A percentile compares a stretch with the other conserved stretches of the same genome.
These are phyloP conservation scores for Globisporangium nunn DNA, from an alignment of 352 stramenopile species.

Conservation along the genomic window DNA sequence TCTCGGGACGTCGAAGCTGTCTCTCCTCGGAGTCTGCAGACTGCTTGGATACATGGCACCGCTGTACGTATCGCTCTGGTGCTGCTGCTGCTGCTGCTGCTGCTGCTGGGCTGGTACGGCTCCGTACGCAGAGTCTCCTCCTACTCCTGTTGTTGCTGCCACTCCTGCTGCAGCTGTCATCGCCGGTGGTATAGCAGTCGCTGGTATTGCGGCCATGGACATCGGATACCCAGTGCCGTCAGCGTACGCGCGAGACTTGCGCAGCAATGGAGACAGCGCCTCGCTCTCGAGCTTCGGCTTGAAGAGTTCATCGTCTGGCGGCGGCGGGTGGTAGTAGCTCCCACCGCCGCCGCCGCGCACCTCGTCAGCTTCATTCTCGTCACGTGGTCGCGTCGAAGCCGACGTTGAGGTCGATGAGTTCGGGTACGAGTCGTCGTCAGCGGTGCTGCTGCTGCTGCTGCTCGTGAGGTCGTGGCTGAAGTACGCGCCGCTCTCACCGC, in stretches of 20 bases:
- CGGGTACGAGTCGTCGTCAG: not conserved
- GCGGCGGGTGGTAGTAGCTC: constrained; percentile 1
- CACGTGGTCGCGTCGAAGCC: not conserved
- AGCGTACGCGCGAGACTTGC: constrained; percentile 9
- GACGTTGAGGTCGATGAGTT: not conserved
- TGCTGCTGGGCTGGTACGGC: not conserved
- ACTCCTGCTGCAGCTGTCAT: not conserved
- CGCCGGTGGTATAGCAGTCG: not conserved
- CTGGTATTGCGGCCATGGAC: constrained; percentile 2
- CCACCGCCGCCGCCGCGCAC: not conserved
- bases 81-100: not conserved
- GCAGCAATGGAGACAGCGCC: constrained; percentile 8
- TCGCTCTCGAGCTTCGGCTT: constrained; percentile 12
- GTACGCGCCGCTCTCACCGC: not conserved
- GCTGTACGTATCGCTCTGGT: not conserved
- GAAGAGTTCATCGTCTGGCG: constrained; percentile 8
- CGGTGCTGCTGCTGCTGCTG: too few species aligned
- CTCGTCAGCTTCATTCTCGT: not conserved
- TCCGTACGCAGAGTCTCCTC: not conserved
- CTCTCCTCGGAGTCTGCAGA: not conserved
- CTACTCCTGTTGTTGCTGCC: not conserved
- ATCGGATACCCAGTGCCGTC: not conserved
- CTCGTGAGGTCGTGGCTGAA: too few species aligned
- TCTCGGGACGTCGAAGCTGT: constrained; percentile 4
- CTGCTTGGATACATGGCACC: not conserved